Evolutionary conservation across 192 early-diverging fungal species (phyloP), one percentile per base, ranked within the genome.

Genomic region (Coemansia sp.): DNA sequence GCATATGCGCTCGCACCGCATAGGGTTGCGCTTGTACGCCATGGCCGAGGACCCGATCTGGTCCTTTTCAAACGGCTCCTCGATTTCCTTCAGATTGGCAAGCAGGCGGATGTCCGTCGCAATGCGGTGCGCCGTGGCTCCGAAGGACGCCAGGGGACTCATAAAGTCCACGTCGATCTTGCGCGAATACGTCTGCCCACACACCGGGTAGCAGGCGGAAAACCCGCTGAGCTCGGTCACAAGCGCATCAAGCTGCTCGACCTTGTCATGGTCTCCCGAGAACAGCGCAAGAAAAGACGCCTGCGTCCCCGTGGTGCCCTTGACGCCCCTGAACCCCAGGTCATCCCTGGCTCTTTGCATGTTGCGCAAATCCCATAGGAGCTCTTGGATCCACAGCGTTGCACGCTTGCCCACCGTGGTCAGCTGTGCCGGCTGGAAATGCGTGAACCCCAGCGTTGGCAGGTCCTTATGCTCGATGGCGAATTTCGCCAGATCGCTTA

Each of bases 21-120:
- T 99, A 26, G 97, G 97, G 87, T 99, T 99, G 66, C 97, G 91
- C 92, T 99, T 99, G 86, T 99, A 99, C 62, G 97, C 97, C 97
- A 99, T 99, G 62, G 97, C 97, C 28, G 93, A 95, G 29, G 91
- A 93, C 7, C 96, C 96, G 62, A 99, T 99, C 83, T 99, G 97
- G 81, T 99, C 94, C 85, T 95, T 95, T 83, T 99, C 97, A 61
- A 99, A 99, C 25, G 97, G 97, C 78, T 99, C 97, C 81, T 99
- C 97, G 45, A 99, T 86, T 71, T 99, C 97, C 87, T 99, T 99
- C 59, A 99, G 82, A 66, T 94, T 92, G 25, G 95, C 97, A 64
- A 99, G 84, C 37, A 99, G 85, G 43, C 97, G 90, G 65, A 99
- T 92, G 74, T 99, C 97, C 13, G 95, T 94, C 2, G 95, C 95